Percentiles rank a stretch among this genome's conserved stretches.
Conservation (phyloP, 148 eudicot species). For the Gaultheria prostrata region DNA sequence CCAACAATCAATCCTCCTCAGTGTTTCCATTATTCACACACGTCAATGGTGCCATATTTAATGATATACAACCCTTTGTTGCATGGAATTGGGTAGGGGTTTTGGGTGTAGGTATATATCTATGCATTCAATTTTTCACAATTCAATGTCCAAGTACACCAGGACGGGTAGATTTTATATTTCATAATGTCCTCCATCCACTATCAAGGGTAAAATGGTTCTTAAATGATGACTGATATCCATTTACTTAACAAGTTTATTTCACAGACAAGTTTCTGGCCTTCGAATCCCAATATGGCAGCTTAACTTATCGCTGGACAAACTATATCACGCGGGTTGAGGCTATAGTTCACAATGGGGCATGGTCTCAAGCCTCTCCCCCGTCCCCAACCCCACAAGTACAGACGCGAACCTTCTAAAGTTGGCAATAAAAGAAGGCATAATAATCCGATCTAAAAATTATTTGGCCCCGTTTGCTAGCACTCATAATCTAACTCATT, state of each 20-base stretch:
- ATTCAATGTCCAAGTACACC: neutral
- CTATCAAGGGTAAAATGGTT: neutral
- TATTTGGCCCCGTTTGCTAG: no score
- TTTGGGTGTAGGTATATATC: neutral
- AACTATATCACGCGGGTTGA: neutral
- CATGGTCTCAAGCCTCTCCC: neutral
- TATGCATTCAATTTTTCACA: neutral
- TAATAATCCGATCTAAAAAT: neutral
- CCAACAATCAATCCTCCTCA: neutral
- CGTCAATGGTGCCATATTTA: neutral
- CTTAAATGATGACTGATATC: neutral
- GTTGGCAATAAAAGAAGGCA: neutral
- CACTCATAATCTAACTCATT: no score
- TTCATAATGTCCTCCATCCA: neutral
- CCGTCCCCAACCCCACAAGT: neutral
- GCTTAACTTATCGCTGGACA: neutral
- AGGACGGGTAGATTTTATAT: neutral
- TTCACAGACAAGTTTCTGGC: neutral
- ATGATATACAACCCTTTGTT: neutral
- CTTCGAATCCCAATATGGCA: neutral
- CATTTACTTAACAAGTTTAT: neutral
- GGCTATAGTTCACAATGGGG: neutral
- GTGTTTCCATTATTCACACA: neutral
- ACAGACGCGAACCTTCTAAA: neutral
- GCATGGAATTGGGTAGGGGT: neutral